These are phyloP conservation scores for Discostella pseudostelligera DNA, from an alignment of 108 stramenopile species.

Conservation along the genomic window DNA sequence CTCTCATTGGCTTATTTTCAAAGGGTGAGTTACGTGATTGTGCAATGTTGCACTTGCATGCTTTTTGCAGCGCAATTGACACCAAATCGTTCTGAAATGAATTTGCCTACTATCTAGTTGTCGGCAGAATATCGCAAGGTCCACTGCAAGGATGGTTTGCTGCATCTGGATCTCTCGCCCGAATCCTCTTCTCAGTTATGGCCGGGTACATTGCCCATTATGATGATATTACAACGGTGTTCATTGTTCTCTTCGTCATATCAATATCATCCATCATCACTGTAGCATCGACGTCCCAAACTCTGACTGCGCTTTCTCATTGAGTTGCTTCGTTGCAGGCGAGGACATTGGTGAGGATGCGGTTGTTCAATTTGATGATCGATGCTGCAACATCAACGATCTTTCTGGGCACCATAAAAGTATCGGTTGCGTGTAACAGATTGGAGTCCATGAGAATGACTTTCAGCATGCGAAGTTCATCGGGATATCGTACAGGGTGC, in stretches of 20 bases:
- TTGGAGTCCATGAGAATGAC: no score
- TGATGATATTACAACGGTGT: slow-evolving; percentile 64
- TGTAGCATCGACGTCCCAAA: slow-evolving; percentile 45
- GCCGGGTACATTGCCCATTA: slow-evolving; percentile 78
- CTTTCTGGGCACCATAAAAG: no score
- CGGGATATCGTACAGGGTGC: no score
- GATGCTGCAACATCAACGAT: no score
- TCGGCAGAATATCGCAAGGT: slow-evolving; percentile 93
- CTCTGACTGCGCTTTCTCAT: slow-evolving; percentile 52
- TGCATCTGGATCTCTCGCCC: slow-evolving; percentile 89
- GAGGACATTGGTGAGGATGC: no score
- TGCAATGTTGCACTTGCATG: not conserved
- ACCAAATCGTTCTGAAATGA: not conserved
- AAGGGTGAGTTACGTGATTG: slow-evolving; percentile 62
- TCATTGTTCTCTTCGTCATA: slow-evolving; percentile 58
- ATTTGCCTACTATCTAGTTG: slow-evolving; percentile 45
- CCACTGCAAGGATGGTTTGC: slow-evolving; percentile 91
- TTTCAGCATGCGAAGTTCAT: no score
- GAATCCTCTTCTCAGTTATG: slow-evolving; percentile 90
- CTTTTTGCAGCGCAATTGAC: not conserved
- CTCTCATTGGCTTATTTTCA: slow-evolving; percentile 94
- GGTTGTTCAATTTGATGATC: no score
- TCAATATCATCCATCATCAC: slow-evolving; percentile 56
- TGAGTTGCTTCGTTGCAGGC: slow-evolving; percentile 1
- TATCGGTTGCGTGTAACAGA: no score